Evolutionary conservation across 2,329 filamentous ascomycete species (phyloP).

Genomic region (Fusarium dimerum): DNA sequence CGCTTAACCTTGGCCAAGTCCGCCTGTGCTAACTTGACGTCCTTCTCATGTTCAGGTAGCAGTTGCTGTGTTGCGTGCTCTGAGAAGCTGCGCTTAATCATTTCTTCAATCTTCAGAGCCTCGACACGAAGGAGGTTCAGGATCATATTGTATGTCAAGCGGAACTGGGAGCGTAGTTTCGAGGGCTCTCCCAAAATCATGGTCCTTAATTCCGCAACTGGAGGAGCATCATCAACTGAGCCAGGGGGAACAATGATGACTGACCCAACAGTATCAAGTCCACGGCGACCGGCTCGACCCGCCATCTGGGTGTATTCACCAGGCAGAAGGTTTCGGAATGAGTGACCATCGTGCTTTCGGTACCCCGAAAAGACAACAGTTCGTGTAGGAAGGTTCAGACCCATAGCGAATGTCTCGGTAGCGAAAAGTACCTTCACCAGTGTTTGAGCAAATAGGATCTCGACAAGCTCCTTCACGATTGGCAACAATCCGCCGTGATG

Average conservation of each 20-base stretch:
- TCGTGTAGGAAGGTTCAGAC: constrained; percentile 89
- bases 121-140: constrained; percentile 92
- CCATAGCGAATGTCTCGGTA: constrained; percentile 98
- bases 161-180: constrained; percentile 93
- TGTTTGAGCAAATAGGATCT: constrained; percentile 93
- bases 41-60: constrained; percentile 92
- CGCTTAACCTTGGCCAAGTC: constrained; percentile 89
- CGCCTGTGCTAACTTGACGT: constrained; percentile 87
- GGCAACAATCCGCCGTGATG: constrained; percentile 93
- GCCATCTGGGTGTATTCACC: constrained; percentile 99
- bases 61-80: constrained; percentile 96
- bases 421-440: constrained; percentile 96
- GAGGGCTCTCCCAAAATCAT: constrained; percentile 97
- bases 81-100: constrained; percentile 99
- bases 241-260: constrained; percentile 90
- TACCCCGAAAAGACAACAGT: constrained; percentile 98
- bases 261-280: constrained; percentile 87
- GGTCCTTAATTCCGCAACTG: constrained; percentile 76
- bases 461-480: constrained; percentile 96
- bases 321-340: constrained; percentile 86
- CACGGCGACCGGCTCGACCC: constrained; percentile 87
- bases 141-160: constrained; percentile 99
- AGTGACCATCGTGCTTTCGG: constrained; percentile 91
- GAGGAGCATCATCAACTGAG: constrained; percentile 81
- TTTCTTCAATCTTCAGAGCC: constrained; percentile 97